Evolutionary conservation across 2,329 filamentous ascomycete species (phyloP), one percentile per base, ranked within the genome.

Genomic region (Aureobasidium vineae): DNA sequence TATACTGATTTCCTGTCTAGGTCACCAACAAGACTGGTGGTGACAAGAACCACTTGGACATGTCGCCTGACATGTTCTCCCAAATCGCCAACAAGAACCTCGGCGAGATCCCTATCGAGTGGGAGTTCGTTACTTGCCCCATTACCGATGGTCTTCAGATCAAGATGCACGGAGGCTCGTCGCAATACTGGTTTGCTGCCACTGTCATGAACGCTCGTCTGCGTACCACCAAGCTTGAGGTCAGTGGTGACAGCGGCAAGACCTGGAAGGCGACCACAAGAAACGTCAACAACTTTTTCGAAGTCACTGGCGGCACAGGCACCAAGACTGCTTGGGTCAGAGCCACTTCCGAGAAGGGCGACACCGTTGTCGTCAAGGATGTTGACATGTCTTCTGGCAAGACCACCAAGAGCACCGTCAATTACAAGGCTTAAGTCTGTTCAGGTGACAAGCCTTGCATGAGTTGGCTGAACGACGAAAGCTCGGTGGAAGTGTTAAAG

Each of bases 151-250:
- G 83, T 1, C 74, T 86, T 11, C 70, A 78, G 53, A 77, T 86
- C 28, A 80, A 82, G 74, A 84, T 84, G 76, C 85, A 86, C 73
- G 77, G 79, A 26, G 82, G 82, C 28, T 80, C 81, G 3, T 83
- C 80, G 5, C 72, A 75, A 36, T 80, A 81, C 74, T 85, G 83
- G 83, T 86, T 86, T 77, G 81, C 80, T 56, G 86, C 87, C 80
- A 87, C 90, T 74, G 86, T 89, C 50, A 79, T 87, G 71, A 88
- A 89, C 75, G 77, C 84, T 71, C 87, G 87, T 73, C 79, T 84
- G 68, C 79, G 81, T 19, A 81, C 89, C 47, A 71, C 78, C 63
- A 80, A 77, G 69, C 79, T 89, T 28, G 86, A 89, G 70, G 86
- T 89, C 67, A 86, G 83, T 67, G 85, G 80, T 21, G 83, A 89